Evolutionary conservation across 2,329 filamentous ascomycete genomes (phyloP).

Genomic region (Colletotrichum higginsianum): DNA sequence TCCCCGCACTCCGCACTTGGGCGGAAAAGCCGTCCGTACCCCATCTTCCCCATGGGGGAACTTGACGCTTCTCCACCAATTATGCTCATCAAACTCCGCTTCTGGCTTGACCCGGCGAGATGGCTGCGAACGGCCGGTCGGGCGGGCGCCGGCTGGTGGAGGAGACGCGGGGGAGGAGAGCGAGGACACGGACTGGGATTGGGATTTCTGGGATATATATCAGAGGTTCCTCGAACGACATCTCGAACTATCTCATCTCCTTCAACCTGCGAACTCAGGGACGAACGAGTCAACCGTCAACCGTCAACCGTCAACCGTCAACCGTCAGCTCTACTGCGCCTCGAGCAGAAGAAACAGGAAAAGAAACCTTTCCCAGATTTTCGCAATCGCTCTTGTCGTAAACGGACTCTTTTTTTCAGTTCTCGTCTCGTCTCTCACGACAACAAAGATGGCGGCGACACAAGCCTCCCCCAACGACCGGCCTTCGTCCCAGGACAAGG

Average conservation of each 20-base stretch:
- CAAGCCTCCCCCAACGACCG: neutral
- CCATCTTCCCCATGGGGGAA: constrained; percentile 38
- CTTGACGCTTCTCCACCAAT: constrained; percentile 29
- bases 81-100: constrained; percentile 27
- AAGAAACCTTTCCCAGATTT: too few species aligned
- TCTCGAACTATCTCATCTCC: neutral
- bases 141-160: neutral
- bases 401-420: neutral
- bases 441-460: constrained; percentile 13
- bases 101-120: constrained; percentile 11
- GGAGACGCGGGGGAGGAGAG: too few species aligned
- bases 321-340: neutral
- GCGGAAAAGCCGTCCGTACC: constrained; percentile 36
- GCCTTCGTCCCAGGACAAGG: constrained; percentile 33
- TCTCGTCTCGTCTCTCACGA: too few species aligned
- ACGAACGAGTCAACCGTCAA: neutral
- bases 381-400: neutral
- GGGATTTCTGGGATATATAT: neutral
- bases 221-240: neutral
- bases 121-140: constrained; percentile 21
- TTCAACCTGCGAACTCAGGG: constrained; percentile 1
- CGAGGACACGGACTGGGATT: too few species aligned
- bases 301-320: neutral
- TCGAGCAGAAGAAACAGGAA: neutral
- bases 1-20: constrained; percentile 36